Evolutionary conservation across 495 filamentous ascomycete species (phyloP).

Genomic region (Aspergillus diversus): DNA sequence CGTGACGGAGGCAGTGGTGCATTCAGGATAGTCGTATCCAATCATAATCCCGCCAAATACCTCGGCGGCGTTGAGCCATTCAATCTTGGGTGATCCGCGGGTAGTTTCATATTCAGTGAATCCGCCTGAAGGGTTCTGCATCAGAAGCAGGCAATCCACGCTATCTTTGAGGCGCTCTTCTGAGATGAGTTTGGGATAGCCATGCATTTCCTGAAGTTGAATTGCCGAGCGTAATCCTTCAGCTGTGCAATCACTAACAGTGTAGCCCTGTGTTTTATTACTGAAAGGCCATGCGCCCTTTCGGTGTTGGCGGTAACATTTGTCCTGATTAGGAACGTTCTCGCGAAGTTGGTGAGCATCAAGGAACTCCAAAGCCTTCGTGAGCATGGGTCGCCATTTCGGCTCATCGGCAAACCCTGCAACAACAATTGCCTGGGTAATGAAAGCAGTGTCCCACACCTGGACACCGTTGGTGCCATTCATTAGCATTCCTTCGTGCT

Average conservation of each 20-base stretch:
- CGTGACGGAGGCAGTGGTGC: constrained; percentile 94
- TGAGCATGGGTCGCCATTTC: constrained; percentile 81
- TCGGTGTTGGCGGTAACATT: constrained; percentile 87
- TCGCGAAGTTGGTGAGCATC: constrained; percentile 91
- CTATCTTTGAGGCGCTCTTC: constrained; percentile 79
- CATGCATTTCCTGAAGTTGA: constrained; percentile 76
- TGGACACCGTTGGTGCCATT: constrained; percentile 98
- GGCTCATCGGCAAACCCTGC: constrained; percentile 77
- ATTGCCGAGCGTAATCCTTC: constrained; percentile 89
- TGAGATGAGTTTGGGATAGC: constrained; percentile 75
- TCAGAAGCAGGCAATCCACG: constrained; percentile 86
- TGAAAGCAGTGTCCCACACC: constrained; percentile 91
- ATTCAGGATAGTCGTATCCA: constrained; percentile 96
- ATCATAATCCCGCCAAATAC: constrained; percentile 98
- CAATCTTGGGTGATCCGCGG: constrained; percentile 74
- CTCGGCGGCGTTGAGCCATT: constrained; percentile 90
- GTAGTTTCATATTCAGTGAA: constrained; percentile 89
- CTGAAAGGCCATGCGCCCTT: constrained; percentile 97
- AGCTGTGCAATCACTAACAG: constrained; percentile 90
- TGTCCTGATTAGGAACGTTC: constrained; percentile 74
- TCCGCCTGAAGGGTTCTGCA: constrained; percentile 88
- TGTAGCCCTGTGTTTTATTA: constrained; percentile 89
- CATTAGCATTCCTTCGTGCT: constrained; percentile 86
- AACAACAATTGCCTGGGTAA: constrained; percentile 79
- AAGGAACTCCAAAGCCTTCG: constrained; percentile 81